Conservation (phyloP, 805 yeast genomes). For the Naumovozyma dairenensis region DNA sequence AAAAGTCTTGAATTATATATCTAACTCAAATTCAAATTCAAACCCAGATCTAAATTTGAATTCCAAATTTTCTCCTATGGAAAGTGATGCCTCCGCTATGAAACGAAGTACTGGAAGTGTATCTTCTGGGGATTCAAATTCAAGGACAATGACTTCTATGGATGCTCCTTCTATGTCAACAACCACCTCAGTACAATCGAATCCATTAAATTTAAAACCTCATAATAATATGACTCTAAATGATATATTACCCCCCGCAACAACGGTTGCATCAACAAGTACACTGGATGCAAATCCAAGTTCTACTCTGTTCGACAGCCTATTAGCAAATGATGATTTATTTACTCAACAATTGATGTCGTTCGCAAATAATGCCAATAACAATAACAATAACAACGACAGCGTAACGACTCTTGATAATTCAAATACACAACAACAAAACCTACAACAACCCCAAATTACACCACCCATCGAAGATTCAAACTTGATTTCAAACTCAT, state of each 20-base stretch:
- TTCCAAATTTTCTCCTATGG: conserved; percentile 4
- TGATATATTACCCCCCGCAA: too few relatives aligned
- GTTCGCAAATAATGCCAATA: conserved; percentile 5
- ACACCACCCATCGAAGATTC: conserved; percentile 6
- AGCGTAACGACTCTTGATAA: too few relatives aligned
- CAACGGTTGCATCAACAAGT: neutral
- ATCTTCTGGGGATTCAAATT: neutral
- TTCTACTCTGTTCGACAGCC: conserved; percentile 10
- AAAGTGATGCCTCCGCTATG: conserved; percentile 12
- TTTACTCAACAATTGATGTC: conserved; percentile 6
- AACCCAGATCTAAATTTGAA: neutral
- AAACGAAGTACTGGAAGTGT: neutral
- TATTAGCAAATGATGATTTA: conserved; percentile 14
- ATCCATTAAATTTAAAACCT: neutral
- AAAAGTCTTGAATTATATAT: conserved; percentile 17
- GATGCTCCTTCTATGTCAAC: neutral
- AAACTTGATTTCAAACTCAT: conserved; percentile 19
- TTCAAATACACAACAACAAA: neutral
- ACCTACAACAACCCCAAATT: neutral
- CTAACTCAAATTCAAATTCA: conserved; percentile 8
- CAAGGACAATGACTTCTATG: neutral
- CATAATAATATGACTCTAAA: too few relatives aligned
- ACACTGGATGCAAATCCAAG: neutral
- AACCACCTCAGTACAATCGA: neutral
- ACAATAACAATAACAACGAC: conserved; percentile 12